These are phyloP conservation scores for Oxytropis ochrocephala DNA, from an alignment of 306 rosid species.

Conservation along the genomic window DNA sequence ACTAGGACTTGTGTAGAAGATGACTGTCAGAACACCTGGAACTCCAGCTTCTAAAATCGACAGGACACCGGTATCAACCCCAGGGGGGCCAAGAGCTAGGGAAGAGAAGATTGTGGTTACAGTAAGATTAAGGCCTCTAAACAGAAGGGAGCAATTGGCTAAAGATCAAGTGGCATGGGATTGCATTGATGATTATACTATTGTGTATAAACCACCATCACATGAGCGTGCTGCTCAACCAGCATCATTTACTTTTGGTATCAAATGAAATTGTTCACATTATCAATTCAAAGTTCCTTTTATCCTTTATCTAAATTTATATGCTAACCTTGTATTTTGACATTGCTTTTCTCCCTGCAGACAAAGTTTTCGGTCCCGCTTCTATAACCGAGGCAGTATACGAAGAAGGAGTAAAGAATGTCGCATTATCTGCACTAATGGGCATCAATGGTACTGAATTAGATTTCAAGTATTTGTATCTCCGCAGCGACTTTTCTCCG, in stretches of 20 bases:
- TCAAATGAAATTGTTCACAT: not conserved
- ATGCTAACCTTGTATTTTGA: not conserved
- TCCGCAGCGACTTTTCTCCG: not conserved
- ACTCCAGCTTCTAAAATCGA: conserved; percentile 88
- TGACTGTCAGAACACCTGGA: conserved; percentile 87
- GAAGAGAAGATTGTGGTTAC: conserved; percentile 98
- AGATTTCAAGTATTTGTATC: not conserved
- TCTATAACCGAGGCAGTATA: conserved; percentile 72
- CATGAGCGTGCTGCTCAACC: conserved; percentile 71
- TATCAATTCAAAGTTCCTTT: not conserved
- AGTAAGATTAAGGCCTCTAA: conserved; percentile 85
- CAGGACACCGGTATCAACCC: conserved; percentile 79
- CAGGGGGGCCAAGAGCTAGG: conserved; percentile 64
- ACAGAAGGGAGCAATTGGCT: conserved; percentile 78
- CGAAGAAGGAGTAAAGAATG: conserved; percentile 94
- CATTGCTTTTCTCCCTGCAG: conserved; percentile 35
- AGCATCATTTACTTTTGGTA: conserved; percentile 80
- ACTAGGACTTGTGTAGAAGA: conserved; percentile 29
- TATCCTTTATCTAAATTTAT: not conserved
- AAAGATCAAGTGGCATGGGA: conserved; percentile 99
- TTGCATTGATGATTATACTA: conserved; percentile 65
- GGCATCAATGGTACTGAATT: conserved; percentile 79
- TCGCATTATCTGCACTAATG: conserved; percentile 84
- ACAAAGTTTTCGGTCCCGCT: conserved; percentile 82
- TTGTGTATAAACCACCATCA: conserved; percentile 56